These are phyloP conservation scores for Guadua angustifolia DNA, from an alignment of 176 grass and related monocot species.

Conservation along the genomic window DNA sequence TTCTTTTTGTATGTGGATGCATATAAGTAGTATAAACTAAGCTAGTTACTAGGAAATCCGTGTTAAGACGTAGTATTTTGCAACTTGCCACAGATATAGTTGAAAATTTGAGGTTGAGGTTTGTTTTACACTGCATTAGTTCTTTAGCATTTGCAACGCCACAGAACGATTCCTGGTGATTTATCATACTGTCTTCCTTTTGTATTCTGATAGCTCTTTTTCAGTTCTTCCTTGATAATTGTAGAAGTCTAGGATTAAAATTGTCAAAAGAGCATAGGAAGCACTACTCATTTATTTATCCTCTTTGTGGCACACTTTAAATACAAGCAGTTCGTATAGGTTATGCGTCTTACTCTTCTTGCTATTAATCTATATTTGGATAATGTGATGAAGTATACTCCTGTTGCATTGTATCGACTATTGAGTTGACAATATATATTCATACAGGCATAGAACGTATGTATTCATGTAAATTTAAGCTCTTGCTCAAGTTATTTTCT, in stretches of 20 bases:
- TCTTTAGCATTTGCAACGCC: background rate
- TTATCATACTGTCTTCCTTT: background rate
- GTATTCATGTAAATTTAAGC: background rate
- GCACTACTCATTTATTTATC: background rate
- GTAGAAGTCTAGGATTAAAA: background rate
- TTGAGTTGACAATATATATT: conserved; percentile 23
- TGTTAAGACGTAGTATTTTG: background rate
- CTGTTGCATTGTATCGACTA: background rate
- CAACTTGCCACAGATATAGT: background rate
- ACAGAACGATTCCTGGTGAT: background rate
- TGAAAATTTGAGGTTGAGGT: background rate
- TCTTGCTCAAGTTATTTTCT: background rate
- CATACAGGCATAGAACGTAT: background rate
- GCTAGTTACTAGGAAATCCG: background rate
- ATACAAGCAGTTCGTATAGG: background rate
- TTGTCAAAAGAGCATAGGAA: background rate
- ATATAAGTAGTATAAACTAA: background rate
- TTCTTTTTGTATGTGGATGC: background rate
- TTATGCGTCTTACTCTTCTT: background rate
- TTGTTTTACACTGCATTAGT: background rate
- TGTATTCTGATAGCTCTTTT: conserved; percentile 2
- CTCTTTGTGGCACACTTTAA: background rate
- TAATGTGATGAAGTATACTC: background rate
- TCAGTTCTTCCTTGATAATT: conserved; percentile 5
- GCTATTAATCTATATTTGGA: conserved; percentile 16